Conservation (phyloP, 257 asterid species). For the Solanum phureja region DNA sequence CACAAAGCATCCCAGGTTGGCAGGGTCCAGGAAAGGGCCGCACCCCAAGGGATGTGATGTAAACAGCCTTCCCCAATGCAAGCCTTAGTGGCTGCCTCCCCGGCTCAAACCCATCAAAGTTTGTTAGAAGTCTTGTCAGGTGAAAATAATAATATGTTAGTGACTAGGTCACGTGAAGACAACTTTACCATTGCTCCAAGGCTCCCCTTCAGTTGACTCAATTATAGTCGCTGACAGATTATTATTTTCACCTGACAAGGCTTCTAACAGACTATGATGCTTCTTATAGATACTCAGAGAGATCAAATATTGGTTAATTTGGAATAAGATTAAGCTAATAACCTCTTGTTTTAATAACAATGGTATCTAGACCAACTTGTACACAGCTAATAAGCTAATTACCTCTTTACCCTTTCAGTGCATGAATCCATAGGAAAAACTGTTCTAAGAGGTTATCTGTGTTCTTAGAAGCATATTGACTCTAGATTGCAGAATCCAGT, state of each 20-base stretch:
- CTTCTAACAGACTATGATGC: background rate
- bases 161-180: background rate
- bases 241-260: background rate
- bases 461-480: background rate
- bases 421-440: background rate
- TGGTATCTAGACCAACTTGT: background rate
- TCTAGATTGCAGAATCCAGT: background rate
- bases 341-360: background rate
- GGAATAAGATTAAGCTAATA: background rate
- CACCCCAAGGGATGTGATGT: background rate
- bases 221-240: background rate
- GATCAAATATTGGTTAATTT: background rate
- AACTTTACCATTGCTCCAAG: background rate
- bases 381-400: background rate
- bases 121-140: too few relatives aligned
- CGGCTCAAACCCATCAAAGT: background rate
- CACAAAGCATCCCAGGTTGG: background rate
- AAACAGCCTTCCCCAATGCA: background rate
- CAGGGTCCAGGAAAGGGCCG: background rate
- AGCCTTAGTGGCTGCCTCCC: background rate
- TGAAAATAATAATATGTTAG: too few relatives aligned
- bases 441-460: background rate
- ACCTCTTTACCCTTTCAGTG: background rate
- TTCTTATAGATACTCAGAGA: background rate
- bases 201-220: background rate